Conservation (phyloP, 2,329 filamentous ascomycete species). For the Aspergillus oerlinghausenensis region DNA sequence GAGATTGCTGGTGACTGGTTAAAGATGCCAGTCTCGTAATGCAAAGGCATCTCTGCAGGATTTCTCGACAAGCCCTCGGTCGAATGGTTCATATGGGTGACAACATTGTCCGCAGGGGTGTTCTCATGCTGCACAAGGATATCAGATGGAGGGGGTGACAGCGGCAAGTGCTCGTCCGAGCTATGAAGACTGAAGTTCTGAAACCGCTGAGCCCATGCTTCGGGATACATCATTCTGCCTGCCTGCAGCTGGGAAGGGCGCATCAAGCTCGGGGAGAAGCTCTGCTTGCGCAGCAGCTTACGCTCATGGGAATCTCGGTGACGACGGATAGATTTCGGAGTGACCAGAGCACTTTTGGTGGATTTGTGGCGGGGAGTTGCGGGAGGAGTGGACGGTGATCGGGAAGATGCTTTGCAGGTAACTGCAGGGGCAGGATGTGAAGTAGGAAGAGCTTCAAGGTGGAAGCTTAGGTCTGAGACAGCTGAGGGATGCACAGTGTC, state of each 20-base stretch:
- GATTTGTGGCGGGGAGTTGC: conserved; percentile 33
- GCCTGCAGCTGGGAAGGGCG: conserved; percentile 48
- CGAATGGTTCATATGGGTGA: conserved; percentile 30
- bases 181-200: conserved; percentile 50
- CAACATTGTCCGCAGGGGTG: conserved; percentile 26
- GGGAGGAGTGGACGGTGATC: conserved; percentile 34
- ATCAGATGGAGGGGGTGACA: conserved; percentile 45
- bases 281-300: conserved; percentile 39
- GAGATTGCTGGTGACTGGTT: conserved; percentile 31
- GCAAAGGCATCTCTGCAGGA: conserved; percentile 27
- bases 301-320: conserved; percentile 40
- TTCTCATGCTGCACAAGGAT: conserved; percentile 38
- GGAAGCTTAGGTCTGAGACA: conserved; percentile 28
- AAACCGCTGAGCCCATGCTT: conserved; percentile 51
- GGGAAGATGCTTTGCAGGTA: conserved; percentile 16
- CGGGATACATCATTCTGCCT: conserved; percentile 39
- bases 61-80: conserved; percentile 30
- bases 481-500: conserved; percentile 36
- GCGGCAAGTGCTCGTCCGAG: conserved; percentile 38
- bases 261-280: conserved; percentile 50
- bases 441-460: conserved; percentile 30
- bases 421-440: conserved; percentile 13
- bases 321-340: conserved; percentile 35
- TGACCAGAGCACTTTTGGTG: conserved; percentile 33
- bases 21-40: conserved; percentile 31